Conservation (phyloP, 768 basidiomycete species). For the Hygrocybe punicea region DNA sequence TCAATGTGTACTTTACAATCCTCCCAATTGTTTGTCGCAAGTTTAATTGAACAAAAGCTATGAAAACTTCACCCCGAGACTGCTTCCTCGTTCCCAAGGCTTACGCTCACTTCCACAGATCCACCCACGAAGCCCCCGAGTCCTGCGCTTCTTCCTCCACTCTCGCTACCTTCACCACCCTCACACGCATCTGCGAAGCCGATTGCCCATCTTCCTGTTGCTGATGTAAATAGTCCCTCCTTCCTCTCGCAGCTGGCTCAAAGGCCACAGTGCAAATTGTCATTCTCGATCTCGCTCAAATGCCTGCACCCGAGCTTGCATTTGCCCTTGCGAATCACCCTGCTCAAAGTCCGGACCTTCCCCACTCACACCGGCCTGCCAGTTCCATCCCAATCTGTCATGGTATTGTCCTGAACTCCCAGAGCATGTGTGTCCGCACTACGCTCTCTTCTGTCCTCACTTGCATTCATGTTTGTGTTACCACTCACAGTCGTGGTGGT, state of each 20-base stretch:
- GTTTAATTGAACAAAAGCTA: too few relatives aligned
- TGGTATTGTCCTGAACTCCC: constrained; percentile 18
- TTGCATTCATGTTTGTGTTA: constrained; percentile 43
- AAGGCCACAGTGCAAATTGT: constrained; percentile 52
- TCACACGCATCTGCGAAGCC: constrained; percentile 9
- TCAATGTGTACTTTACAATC: too few relatives aligned
- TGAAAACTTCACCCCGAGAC: constrained; percentile 55
- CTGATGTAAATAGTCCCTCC: too few relatives aligned
- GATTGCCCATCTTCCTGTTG: constrained; percentile 53
- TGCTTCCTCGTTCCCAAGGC: constrained; percentile 54
- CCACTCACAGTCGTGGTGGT: constrained; percentile 49
- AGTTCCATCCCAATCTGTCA: constrained; percentile 29
- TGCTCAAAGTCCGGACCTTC: too few relatives aligned
- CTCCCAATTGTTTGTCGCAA: too few relatives aligned
- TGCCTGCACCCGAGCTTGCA: too few relatives aligned
- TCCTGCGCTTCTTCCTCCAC: too few relatives aligned
- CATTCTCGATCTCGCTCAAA: too few relatives aligned
- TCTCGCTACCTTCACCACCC: neutral
- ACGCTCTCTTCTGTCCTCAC: constrained; percentile 29
- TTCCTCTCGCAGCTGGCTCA: constrained; percentile 39
- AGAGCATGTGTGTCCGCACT: constrained; percentile 40
- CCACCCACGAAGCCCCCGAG: constrained; percentile 7
- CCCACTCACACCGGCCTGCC: constrained; percentile 27
- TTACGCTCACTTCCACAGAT: constrained; percentile 37
- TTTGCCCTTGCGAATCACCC: constrained; percentile 17